Evolutionary conservation across 495 filamentous ascomycete genomes (phyloP), one percentile per base, ranked within the genome.

Genomic region (Neurospora sp.): DNA sequence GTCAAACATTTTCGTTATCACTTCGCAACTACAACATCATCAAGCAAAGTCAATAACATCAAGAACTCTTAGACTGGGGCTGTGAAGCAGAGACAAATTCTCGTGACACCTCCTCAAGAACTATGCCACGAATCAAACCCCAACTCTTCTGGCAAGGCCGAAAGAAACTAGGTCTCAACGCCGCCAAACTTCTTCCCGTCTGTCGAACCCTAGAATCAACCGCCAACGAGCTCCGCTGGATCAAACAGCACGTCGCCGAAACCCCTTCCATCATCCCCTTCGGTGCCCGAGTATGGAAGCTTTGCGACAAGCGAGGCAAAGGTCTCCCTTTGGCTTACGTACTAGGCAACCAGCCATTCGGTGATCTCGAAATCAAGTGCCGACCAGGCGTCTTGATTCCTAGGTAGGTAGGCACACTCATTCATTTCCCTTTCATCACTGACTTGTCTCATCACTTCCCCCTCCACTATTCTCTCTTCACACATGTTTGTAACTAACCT

Each of bases 301-400:
- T 92, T 71, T 93, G 90, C 71, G 71, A 78, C 14, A 77, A 86
- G 42, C 86, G 96, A 46, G 85, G 88, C 3, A 80, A 73, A 38
- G 94, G 94, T 2, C 82, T 86, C 44, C 96, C 96, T 0, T 82
- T 99, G 8, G 96, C 98, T 78, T 99, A 98, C 77, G 87, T 98
- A 12, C 84, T 99, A 4, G 94, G 94, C 0, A 89, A 89, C 18
- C 94, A 98, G 77, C 94, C 92, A 14, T 98, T 99, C 78, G 94
- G 94, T 0, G 83, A 89, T 3, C 80, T 97, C 14, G 90, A 94
- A 48, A 92, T 99, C n/a, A 81, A 85, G 46, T 97, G 93, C 75
- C 80, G 82, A 42, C 86, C 83, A 16, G 92, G 92, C 0, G 94
- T 97, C 1, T 80, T 99, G 61, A 97, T 99, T 74, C 95, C 95